Conservation (phyloP, 768 basidiomycete species). For the Pleurotus sapidus region DNA sequence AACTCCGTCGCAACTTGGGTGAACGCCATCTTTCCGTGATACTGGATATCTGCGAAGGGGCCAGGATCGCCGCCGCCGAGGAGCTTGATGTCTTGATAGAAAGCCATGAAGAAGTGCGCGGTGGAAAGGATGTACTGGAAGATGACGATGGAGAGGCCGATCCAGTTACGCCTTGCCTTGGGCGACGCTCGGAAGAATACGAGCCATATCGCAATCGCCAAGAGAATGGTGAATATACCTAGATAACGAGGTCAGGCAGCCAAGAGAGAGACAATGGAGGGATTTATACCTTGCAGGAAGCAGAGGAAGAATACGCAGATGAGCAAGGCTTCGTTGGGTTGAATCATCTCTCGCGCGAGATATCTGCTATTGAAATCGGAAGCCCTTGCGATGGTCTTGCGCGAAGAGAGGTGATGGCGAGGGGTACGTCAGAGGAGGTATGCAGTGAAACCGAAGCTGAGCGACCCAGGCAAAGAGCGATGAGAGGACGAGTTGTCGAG, state of each 20-base stretch:
- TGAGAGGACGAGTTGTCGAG: too few species aligned
- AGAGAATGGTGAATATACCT: conserved; percentile 4
- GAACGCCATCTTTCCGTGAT: conserved; percentile 1
- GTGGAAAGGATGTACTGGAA: conserved; percentile 5
- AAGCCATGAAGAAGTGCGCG: conserved; percentile 8
- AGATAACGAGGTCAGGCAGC: too few species aligned
- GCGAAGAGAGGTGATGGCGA: too few species aligned
- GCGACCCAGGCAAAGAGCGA: too few species aligned
- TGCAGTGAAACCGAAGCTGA: too few species aligned
- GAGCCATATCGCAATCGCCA: conserved; percentile 3
- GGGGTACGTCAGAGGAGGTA: too few species aligned
- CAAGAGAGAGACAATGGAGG: background rate
- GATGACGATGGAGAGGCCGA: conserved; percentile 6
- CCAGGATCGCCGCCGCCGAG: conserved; percentile 2
- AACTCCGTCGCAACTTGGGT: conserved; percentile 4
- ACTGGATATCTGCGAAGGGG: conserved; percentile 1
- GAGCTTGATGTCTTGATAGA: conserved; percentile 2
- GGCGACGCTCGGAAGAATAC: conserved; percentile 1
- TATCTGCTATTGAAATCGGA: too few species aligned
- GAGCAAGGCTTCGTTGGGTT: background rate
- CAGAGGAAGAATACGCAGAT: conserved; percentile 3
- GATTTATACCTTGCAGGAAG: background rate
- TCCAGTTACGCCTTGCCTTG: background rate
- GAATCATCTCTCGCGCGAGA: background rate
- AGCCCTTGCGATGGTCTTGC: too few species aligned